Conservation (phyloP, 257 asterid species). For the Plantago ovata region DNA sequence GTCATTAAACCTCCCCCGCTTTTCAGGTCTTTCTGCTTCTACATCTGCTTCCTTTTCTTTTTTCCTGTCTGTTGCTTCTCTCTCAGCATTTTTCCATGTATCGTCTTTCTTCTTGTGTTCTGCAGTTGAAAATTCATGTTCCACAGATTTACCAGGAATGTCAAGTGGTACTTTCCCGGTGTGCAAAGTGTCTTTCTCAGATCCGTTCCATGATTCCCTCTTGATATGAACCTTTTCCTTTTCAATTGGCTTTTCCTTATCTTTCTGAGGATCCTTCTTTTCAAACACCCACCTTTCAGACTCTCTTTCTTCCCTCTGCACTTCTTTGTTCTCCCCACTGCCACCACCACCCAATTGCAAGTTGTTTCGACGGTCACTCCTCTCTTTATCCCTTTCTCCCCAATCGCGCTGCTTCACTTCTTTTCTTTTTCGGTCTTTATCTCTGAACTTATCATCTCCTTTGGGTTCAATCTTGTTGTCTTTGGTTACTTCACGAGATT, state of each 20-base stretch:
- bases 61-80: conserved; percentile 64
- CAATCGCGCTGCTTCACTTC: conserved; percentile 87
- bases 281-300: conserved; percentile 77
- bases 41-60: conserved; percentile 78
- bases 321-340: conserved; percentile 62
- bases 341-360: conserved; percentile 51
- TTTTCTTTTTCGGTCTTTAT: conserved; percentile 85
- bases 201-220: conserved; percentile 66
- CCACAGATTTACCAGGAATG: conserved; percentile 53
- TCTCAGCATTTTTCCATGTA: conserved; percentile 58
- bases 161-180: conserved; percentile 56
- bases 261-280: conserved; percentile 60
- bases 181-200: conserved; percentile 58
- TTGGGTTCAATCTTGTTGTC: conserved; percentile 74
- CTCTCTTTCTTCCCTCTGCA: conserved; percentile 67
- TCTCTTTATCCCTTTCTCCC: conserved; percentile 90
- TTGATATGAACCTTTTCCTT: conserved; percentile 68
- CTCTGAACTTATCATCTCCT: conserved; percentile 80
- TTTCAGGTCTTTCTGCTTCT: conserved; percentile 77
- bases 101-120: conserved; percentile 80
- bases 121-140: conserved; percentile 39
- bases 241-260: conserved; percentile 63
- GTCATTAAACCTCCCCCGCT: conserved; percentile 61
- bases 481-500: conserved; percentile 72
- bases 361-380: conserved; percentile 61